These are phyloP conservation scores for Colletotrichum sansevieriae DNA, from an alignment of 2,329 filamentous ascomycete species.

Conservation along the genomic window DNA sequence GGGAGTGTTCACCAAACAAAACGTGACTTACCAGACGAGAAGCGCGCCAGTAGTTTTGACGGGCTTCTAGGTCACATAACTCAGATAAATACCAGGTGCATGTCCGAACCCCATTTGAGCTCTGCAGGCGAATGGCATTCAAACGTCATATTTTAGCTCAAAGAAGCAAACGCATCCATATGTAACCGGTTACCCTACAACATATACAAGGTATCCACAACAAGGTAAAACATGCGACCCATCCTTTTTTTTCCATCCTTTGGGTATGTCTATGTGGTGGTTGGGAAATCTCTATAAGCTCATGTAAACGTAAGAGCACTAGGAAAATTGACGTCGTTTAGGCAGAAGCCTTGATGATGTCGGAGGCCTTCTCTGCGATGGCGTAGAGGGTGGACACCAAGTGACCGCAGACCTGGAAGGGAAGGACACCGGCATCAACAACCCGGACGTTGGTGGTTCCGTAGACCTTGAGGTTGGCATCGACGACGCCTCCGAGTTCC, in stretches of 20 bases:
- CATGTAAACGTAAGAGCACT: background rate
- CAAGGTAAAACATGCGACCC: background rate
- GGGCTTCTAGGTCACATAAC: too few species aligned
- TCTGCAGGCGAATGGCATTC: too few species aligned
- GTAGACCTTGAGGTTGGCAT: slow-evolving; percentile 61
- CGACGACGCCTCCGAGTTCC: slow-evolving; percentile 63
- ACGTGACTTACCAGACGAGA: too few species aligned
- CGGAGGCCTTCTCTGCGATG: slow-evolving; percentile 61
- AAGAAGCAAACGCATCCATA: too few species aligned
- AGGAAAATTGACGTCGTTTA: background rate
- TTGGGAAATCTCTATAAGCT: background rate
- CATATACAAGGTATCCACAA: background rate
- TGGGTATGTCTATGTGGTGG: slow-evolving; percentile 6
- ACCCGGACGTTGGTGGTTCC: slow-evolving; percentile 63
- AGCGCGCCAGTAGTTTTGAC: too few species aligned
- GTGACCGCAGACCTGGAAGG: slow-evolving; percentile 62
- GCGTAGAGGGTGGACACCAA: slow-evolving; percentile 67
- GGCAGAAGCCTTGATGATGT: slow-evolving; percentile 46
- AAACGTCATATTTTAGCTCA: too few species aligned
- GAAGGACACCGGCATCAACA: slow-evolving; percentile 63
- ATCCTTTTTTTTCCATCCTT: background rate
- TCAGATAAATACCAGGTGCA: fast-evolving
- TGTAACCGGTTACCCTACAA: too few species aligned
- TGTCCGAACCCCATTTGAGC: background rate
- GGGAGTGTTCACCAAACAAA: too few species aligned